Conservation (phyloP, 2,329 filamentous ascomycete species). For the Trichoderma sp. region DNA sequence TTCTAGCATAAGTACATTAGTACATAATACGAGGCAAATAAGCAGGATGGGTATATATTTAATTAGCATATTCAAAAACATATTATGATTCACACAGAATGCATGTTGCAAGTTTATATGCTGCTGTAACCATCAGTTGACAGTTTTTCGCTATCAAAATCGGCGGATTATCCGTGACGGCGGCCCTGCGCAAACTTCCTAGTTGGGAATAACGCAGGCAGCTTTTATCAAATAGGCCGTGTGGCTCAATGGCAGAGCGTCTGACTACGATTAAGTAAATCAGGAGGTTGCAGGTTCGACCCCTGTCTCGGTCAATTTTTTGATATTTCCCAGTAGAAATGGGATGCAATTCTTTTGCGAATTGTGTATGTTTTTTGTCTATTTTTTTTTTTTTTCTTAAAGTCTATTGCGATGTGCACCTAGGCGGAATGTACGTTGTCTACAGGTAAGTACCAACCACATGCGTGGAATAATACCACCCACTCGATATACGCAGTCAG, state of each 20-base stretch:
- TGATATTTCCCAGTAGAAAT: neutral
- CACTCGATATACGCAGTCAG: neutral
- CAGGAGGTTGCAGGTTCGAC: slow-evolving; percentile 20
- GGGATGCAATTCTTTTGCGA: neutral
- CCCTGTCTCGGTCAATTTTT: slow-evolving; percentile 19
- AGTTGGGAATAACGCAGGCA: neutral
- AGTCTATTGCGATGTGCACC: neutral
- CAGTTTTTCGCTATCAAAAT: neutral
- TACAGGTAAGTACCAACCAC: too few species aligned
- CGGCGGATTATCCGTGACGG: neutral
- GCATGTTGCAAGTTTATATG: neutral
- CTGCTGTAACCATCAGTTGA: neutral
- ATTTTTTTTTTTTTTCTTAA: neutral
- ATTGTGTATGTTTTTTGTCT: neutral
- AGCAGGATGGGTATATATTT: neutral
- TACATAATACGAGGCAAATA: neutral
- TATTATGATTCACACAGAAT: neutral
- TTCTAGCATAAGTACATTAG: neutral
- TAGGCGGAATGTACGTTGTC: neutral
- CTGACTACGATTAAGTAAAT: slow-evolving; percentile 19
- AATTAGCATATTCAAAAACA: neutral
- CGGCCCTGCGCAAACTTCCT: neutral
- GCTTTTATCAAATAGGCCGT: slow-evolving; percentile 8
- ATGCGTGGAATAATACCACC: neutral
- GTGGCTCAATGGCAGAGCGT: slow-evolving; percentile 20